Evolutionary conservation across 2,329 filamentous ascomycete genomes (phyloP), one percentile per base, ranked within the genome.

Genomic region (Alternaria novae-zelandiae): DNA sequence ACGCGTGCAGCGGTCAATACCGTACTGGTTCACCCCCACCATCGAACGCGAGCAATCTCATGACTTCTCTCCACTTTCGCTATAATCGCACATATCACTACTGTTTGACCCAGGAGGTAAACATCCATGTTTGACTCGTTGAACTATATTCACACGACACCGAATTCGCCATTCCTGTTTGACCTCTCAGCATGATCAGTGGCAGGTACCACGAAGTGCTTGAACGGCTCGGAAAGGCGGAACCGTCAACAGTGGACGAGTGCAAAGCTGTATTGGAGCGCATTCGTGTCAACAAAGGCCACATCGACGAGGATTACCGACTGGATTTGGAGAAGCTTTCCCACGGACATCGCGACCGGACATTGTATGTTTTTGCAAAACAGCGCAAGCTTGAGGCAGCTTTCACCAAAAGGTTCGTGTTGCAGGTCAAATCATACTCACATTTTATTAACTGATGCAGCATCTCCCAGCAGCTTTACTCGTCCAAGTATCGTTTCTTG

Each of bases 401-500:
- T 4, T 71, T 67, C 41, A 73, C 69, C 0, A 70, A 36, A 41
- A 66, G 55, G 69, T 70, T 45, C 8, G 59, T 32, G 12, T 44
- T 12, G n/a, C 13, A 17, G n/a, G 12, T 12, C 30, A 26, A 6
- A 20, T 8, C 25, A 7, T 21, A 12, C 13, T 36, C 54, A 21
- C 11, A 11, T 26, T 20, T 47, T 23, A 23, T 21, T 30, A 20
- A 49, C 3, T 45, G 9, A 23, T 20, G 1, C 25, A 76, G 73
- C 10, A 58, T 74, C 5, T 65, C 73, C 4, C 55, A 64, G 6
- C 55, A 75, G 17, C 59, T 78, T 6, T 76, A 76, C 54, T 68
- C 66, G 0, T 74, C 67, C 5, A 69, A 66, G 12, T 72, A 68
- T 21, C 72, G 66, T 6, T 76, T 76, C 30, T 26, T 78, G 3